Conservation (phyloP, 2,329 filamentous ascomycete genomes). For the Setomelanomma holmii region DNA sequence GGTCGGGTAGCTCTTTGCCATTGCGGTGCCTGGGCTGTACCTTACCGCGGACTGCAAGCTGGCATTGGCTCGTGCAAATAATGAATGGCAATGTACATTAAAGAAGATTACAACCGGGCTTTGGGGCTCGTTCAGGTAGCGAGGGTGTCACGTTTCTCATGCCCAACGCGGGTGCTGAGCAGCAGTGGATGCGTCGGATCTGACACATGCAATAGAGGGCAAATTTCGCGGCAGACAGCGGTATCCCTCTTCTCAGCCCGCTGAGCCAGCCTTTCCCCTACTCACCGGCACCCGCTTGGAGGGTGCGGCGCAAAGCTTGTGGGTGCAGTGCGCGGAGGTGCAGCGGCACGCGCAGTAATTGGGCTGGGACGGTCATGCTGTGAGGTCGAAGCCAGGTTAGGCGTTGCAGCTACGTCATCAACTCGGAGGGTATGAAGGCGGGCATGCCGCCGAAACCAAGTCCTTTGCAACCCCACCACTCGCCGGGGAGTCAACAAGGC, state of each 20-base stretch:
- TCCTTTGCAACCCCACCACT: constrained; percentile 24
- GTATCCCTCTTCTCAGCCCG: background rate
- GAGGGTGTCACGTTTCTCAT: background rate
- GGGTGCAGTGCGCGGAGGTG: constrained; percentile 15
- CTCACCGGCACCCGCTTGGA: constrained; percentile 4
- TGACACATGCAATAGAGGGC: background rate
- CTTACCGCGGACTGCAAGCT: background rate
- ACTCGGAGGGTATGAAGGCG: background rate
- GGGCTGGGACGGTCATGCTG: constrained; percentile 15
- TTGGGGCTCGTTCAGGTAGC: background rate
- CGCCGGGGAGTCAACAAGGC: constrained; percentile 25
- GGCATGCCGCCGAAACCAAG: constrained; percentile 15
- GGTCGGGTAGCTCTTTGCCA: constrained; percentile 8
- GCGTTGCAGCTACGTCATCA: constrained; percentile 22
- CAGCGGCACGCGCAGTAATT: constrained; percentile 15
- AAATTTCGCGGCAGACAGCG: background rate
- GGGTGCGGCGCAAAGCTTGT: constrained; percentile 9
- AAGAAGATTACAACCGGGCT: background rate
- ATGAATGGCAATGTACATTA: background rate
- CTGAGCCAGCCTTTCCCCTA: background rate
- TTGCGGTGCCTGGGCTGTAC: constrained; percentile 7
- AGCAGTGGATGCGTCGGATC: background rate
- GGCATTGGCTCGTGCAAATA: background rate
- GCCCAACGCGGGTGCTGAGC: background rate
- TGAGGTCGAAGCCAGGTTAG: constrained; percentile 10